Evolutionary conservation across 2,329 filamentous ascomycete species (phyloP).

Genomic region (Alternaria postmessia): DNA sequence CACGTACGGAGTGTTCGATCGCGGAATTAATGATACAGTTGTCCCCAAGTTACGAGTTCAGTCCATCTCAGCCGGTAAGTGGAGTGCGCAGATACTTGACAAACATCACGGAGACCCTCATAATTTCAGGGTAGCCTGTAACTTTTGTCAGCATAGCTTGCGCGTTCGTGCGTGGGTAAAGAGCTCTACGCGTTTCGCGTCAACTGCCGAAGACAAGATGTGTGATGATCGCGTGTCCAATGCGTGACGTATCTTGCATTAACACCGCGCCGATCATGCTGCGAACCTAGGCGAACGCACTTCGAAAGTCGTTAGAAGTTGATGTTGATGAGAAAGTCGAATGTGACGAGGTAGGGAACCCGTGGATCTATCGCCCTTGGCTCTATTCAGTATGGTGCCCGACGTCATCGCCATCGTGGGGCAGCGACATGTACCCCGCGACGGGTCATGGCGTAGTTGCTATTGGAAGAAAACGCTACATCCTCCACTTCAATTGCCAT

Average conservation of each 20-base stretch:
- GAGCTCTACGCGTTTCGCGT: not conserved
- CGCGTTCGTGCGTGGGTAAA: not conserved
- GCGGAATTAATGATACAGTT: not conserved
- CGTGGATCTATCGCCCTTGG: conserved; percentile 19
- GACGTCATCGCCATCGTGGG: conserved; percentile 28
- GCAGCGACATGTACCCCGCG: conserved; percentile 19
- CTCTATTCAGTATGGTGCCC: conserved; percentile 24
- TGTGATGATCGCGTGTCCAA: conserved; percentile 2
- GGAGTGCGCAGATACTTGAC: not conserved
- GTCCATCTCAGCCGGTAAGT: not conserved
- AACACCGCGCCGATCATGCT: not conserved
- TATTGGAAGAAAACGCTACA: conserved; percentile 15
- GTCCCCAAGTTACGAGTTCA: not conserved
- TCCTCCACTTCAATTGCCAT: conserved; percentile 19
- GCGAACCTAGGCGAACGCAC: not conserved
- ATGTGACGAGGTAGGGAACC: conserved; percentile 1
- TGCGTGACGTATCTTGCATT: not conserved
- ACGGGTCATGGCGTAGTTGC: conserved; percentile 6
- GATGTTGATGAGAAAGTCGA: not conserved
- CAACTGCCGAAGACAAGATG: not conserved
- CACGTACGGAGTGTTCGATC: not conserved
- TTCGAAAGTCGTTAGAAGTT: not conserved
- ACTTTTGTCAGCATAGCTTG: not conserved
- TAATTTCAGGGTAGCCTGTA: not conserved
- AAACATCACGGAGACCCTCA: not conserved